These are phyloP conservation scores for Earliella scabrosa DNA, from an alignment of 1,284 basidiomycete genomes.

Conservation along the genomic window DNA sequence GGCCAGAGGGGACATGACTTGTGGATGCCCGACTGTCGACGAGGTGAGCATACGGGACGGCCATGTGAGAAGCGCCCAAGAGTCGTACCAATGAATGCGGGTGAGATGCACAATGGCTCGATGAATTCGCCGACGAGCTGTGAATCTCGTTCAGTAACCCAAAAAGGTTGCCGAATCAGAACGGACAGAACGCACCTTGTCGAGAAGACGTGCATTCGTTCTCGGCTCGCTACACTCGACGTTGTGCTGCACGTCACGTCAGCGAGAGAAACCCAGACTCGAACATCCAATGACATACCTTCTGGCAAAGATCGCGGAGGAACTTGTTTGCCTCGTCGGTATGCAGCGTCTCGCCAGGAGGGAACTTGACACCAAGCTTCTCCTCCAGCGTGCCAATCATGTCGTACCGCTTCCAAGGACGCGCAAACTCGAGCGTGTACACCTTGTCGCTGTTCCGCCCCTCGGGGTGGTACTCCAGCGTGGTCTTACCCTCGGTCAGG, in stretches of 20 bases:
- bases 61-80: neutral
- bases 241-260: conserved; percentile 67
- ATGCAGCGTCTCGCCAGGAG: conserved; percentile 89
- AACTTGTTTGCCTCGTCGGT: conserved; percentile 91
- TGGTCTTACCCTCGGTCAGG: conserved; percentile 83
- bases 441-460: conserved; percentile 80
- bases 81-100: conserved; percentile 87
- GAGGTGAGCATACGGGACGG: neutral
- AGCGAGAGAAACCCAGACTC: conserved; percentile 3
- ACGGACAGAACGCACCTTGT: conserved; percentile 56
- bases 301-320: conserved; percentile 82
- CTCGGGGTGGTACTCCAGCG: conserved; percentile 90
- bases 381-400: conserved; percentile 98
- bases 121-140: conserved; percentile 96
- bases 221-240: conserved; percentile 98
- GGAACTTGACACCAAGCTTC: conserved; percentile 93
- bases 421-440: conserved; percentile 87
- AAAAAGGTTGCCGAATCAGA: neutral
- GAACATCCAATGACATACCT: conserved; percentile 53
- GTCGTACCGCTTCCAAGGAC: conserved; percentile 99
- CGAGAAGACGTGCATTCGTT: conserved; percentile 94
- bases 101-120: conserved; percentile 95
- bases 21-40: conserved; percentile 89
- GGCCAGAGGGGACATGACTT: conserved; percentile 99
- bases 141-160: neutral